Evolutionary conservation across 1,284 basidiomycete species (phyloP), one percentile per base, ranked within the genome.

Genomic region (Acaromyces ingoldii): DNA sequence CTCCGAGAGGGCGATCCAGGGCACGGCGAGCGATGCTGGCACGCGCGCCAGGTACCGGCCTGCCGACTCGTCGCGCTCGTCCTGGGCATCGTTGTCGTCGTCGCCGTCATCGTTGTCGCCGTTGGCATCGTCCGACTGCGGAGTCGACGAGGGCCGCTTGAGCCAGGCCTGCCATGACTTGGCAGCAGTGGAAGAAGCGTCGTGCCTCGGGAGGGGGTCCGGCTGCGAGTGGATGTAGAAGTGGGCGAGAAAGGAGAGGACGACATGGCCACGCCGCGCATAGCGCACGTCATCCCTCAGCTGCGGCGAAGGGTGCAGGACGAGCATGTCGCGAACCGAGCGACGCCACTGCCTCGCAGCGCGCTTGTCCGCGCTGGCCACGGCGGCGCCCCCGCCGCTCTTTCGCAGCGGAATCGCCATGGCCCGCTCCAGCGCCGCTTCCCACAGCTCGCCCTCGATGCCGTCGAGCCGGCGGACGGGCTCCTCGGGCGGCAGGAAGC

Each of bases 401-500:
- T 60, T 60, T 51, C 60, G 58, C 44, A 71, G 57, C 4, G 66
- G 66, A 19, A 69, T 60, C 13, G 43, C 37, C 43, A 65, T 61
- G 86, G 78, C 71, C 82, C 81, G 34, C 46, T 77, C 76, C 36
- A 81, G 54, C 10, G 76, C 74, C 22, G 70, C 70, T 76, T 90
- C 90, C 89, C 88, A 92, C 17, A 80, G 53, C 30, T 83, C 83
- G 80, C 84, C 91, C 49, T 78, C 75, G 0, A 26, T 22, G 4
- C 57, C 62, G 0, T 82, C 81, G 0, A 96, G 81, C 9, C 85
- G 81, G 33, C 75, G 65, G 0, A 90, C 68, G 0, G 91, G 90
- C 0, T 83, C 81, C 28, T 86, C 82, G 0, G 88, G 87, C 0
- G 92, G 91, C 80, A 96, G 84, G 74, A 97, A 96, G 0, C 92